Base-by-base conservation (phyloP, 352 stramenopile species). In the Nothophytophthora sp. region DNA sequence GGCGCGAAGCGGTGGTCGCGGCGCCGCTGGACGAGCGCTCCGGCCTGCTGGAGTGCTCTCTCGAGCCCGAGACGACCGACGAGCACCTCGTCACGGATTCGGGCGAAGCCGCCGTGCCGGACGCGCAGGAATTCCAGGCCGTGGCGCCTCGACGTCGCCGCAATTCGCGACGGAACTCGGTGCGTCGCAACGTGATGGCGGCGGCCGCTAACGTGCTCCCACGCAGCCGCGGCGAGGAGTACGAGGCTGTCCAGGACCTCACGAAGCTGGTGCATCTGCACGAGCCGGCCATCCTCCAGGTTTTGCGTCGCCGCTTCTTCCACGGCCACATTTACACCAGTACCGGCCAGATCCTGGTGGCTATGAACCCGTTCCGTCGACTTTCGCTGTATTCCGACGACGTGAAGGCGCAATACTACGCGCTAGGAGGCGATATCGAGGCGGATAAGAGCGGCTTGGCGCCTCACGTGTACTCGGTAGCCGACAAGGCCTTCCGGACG, bases 241-340 rank as follows among this genome's bases (percentile, higher is more conserved):
- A 91, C 45, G 73, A 90, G 54, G 44, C 43, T 4, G 76, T 96
- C 20, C 80, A 96, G 45, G 90, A 97, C 69, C 51, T 97, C 12
- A 97, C 90, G 22, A 90, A 93, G 48, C 83, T 97, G 52, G 85
- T 96, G 48, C 85, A 96, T 64, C 61, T 97, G 32, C 83, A 97
- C 50, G 88, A 97, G 49, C 76, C 90, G 7, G 73, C 90, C n/a
- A 97, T 97, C 65, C 66, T 97, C 9, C 76, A 96, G 34, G 84
- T 95, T 24, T 66, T 97, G 27, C 64, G 63, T 13, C 70, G 74
- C 44, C 81, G 90, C 6, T 97, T 96, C 56, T 82, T 83, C 36
- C 73, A 91, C 55, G 83, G 87, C 41, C 63, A 82, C 28, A 92
- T 97, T 48, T 97, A 97, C 68, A 97, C 90, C 2, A 90, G 82